These are phyloP conservation scores for Phytophthora macrochlamydospora DNA, from an alignment of 352 stramenopile genomes.

Conservation along the genomic window DNA sequence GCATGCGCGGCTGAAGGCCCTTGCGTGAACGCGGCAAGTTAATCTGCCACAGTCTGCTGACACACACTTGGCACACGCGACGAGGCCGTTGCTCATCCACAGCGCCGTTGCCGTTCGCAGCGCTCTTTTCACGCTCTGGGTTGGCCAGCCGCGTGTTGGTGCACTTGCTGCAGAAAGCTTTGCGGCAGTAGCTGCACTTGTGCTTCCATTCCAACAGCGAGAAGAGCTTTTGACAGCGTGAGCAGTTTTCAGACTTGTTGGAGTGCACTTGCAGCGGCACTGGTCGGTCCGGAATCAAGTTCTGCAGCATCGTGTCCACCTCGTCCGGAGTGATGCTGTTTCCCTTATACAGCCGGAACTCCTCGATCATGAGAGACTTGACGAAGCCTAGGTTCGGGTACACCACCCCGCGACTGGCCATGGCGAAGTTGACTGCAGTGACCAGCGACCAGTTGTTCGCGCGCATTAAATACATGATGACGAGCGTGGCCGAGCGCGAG, in stretches of 20 bases:
- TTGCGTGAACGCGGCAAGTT: slow-evolving; percentile 78
- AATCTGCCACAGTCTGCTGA: slow-evolving; percentile 80
- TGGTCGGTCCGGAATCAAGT: slow-evolving; percentile 74
- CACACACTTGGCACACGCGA: slow-evolving; percentile 78
- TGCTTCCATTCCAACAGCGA: slow-evolving; percentile 86
- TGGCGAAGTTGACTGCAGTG: slow-evolving; percentile 80
- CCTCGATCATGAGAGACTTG: slow-evolving; percentile 73
- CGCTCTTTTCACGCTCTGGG: slow-evolving; percentile 62
- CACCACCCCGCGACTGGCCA: slow-evolving; percentile 76
- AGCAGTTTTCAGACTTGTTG: slow-evolving; percentile 71
- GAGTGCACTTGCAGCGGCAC: slow-evolving; percentile 68
- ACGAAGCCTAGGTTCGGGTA: slow-evolving; percentile 88
- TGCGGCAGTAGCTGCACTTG: slow-evolving; percentile 81
- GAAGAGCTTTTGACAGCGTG: slow-evolving; percentile 76
- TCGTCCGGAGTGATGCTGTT: slow-evolving; percentile 76
- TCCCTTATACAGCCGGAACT: slow-evolving; percentile 79
- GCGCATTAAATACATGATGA: slow-evolving; percentile 90
- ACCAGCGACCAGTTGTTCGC: slow-evolving; percentile 84
- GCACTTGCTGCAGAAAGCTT: slow-evolving; percentile 85
- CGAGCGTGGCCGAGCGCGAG: slow-evolving; percentile 78
- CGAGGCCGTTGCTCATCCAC: slow-evolving; percentile 61
- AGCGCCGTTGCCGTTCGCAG: slow-evolving; percentile 31
- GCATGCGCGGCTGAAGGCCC: slow-evolving; percentile 46
- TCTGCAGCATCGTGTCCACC: slow-evolving; percentile 74
- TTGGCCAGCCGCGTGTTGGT: slow-evolving; percentile 74